Conservation (phyloP, 495 filamentous ascomycete species). For the Aspergillus coremiiformis region DNA sequence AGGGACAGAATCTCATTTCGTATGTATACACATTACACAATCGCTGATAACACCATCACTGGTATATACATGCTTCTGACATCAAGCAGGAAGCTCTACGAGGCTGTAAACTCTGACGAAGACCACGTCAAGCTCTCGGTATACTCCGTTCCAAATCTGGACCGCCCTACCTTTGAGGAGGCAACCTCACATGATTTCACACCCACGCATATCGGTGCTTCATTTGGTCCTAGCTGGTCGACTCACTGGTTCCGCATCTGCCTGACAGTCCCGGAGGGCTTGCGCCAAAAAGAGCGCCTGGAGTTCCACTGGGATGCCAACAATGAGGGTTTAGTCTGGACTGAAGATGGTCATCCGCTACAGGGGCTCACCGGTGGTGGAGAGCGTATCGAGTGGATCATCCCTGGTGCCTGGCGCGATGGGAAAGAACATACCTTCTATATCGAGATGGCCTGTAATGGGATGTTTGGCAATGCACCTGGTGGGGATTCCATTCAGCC, state of each 20-base stretch:
- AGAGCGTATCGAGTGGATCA: slow-evolving; percentile 82
- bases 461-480: slow-evolving; percentile 91
- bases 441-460: slow-evolving; percentile 97
- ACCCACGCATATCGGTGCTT: slow-evolving; percentile 64
- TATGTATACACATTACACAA: slow-evolving; percentile 24
- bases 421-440: slow-evolving; percentile 84
- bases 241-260: slow-evolving; percentile 95
- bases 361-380: slow-evolving; percentile 92
- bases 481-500: slow-evolving; percentile 85
- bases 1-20: slow-evolving; percentile 64
- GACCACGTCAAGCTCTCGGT: slow-evolving; percentile 79
- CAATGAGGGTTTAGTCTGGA: slow-evolving; percentile 89
- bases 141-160: slow-evolving; percentile 72
- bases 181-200: slow-evolving; percentile 74
- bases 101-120: slow-evolving; percentile 62
- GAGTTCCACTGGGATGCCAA: slow-evolving; percentile 95
- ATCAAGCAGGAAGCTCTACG: slow-evolving; percentile 58
- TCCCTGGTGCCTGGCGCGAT: slow-evolving; percentile 72
- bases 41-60: neutral
- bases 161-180: slow-evolving; percentile 82
- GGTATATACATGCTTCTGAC: neutral
- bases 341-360: slow-evolving; percentile 75
- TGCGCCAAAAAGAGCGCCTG: slow-evolving; percentile 64
- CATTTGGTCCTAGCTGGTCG: slow-evolving; percentile 91
- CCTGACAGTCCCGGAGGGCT: slow-evolving; percentile 64